Evolutionary conservation across 768 basidiomycete genomes (phyloP), one percentile per base, ranked within the genome.

Genomic region (Scleroderma citrinum): DNA sequence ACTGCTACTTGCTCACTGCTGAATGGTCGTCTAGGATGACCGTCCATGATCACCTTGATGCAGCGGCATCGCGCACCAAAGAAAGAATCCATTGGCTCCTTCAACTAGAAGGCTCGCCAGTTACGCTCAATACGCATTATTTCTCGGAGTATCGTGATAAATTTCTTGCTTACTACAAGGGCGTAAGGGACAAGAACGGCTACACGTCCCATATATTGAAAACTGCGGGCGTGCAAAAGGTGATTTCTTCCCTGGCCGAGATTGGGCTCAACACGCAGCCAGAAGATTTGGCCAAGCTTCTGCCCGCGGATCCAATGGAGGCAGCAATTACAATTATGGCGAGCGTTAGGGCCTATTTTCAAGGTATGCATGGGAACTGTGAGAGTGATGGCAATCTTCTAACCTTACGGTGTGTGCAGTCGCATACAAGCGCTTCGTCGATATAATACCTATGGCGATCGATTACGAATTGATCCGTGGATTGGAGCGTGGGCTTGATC

Each of bases 261-360:
- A 1, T 58, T 2, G 65, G 64, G 3, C 55, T 82, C 12, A 11
- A 50, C 0, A 70, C 66, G 3, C 63, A 69, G 32, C 60, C 71
- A 0, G 63, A 64, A 3, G 77, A 82, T 46, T 53, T 86, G 0
- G 54, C 72, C 0, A 80, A 72, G 55, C 56, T 86, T 0, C 67
- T 81, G 3, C 73, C 77, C 0, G 49, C 69, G 0, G 81, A 85
- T 50, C 65, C 65, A 2, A 74, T 72, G 70, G 81, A 81, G 32
- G 72, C 76, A 0, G 81, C 81, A 0, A 55, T 87, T 16, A 56
- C 64, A 3, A 83, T 87, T 56, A 87, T 88, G 83, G 82, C 83
- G 0, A 76, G 80, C 48, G 82, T 86, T 1, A 71, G 83, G 5
- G 85, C 81, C 0, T 87, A 87, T 54, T 87, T 87, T 62, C 82